Percentiles rank a stretch among this genome's conserved stretches.
phyloP scores from a whole-genome alignment of 441 rosid genomes.

The Jatropha podagrica region DNA sequence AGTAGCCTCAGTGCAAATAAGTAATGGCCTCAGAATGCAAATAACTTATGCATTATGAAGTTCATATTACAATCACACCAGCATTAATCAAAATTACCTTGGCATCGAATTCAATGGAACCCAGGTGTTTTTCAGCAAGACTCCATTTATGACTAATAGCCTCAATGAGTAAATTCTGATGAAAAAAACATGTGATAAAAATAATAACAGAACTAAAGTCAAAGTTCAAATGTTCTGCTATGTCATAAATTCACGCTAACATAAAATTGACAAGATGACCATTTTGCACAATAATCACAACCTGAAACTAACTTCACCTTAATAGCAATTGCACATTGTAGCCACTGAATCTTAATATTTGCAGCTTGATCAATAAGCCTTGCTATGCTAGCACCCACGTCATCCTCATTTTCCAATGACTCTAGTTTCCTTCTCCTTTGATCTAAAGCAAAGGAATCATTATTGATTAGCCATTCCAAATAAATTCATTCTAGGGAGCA shows the following conservation, averaged over 20 bases:
- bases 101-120: constrained; percentile 67
- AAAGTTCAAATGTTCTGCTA: background rate
- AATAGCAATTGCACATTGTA: constrained; percentile 46
- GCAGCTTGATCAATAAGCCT: constrained; percentile 64
- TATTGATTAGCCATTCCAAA: background rate
- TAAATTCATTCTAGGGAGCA: background rate
- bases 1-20: too few relatives aligned
- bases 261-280: background rate
- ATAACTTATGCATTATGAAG: background rate
- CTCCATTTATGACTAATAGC: constrained; percentile 61
- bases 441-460: constrained; percentile 32
- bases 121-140: constrained; percentile 61
- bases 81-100: constrained; percentile 48
- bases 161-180: constrained; percentile 62
- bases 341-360: constrained; percentile 48
- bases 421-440: constrained; percentile 66
- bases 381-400: constrained; percentile 58
- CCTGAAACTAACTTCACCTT: constrained; percentile 45
- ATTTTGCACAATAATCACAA: background rate
- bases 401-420: constrained; percentile 66
- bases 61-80: background rate
- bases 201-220: background rate
- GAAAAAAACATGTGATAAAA: background rate
- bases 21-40: background rate
- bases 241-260: constrained; percentile 1